Base-by-base conservation (phyloP, 202 grass and related monocot species). In the Miscanthus sacchariflorus region DNA sequence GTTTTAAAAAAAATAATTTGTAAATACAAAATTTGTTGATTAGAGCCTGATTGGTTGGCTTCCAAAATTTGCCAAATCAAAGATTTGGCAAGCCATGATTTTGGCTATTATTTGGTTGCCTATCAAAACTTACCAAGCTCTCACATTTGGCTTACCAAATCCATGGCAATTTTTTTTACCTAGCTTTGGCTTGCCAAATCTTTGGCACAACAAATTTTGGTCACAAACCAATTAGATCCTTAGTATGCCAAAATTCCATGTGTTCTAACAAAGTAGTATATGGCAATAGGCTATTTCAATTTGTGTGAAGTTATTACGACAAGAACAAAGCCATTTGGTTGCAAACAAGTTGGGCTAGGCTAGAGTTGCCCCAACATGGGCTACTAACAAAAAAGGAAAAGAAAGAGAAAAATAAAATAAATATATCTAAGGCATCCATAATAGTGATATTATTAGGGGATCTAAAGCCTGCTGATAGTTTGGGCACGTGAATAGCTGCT, bases 1-100 rank as follows among this genome's bases (percentile, higher is more conserved):
- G 21, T 72, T 70, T 89, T 30, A 6, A 64, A 72, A 49, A 33
- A 33, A 33, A n/a, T 17, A 50, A 52, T 52, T 45, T 35, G 27
- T 23, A 83, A 88, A 36, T 43, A 70, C 58, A 78, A 79, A 69
- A 84, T 80, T 18, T 54, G 12, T 42, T 89, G 68, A 49, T 83
- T 43, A 81, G 30, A 33, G 30, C 30, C 30, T 33, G 30, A 33
- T 33, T 33, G 30, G 30, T 33, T 33, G 30, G 30, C 30, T 33
- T 33, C 30, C 30, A 33, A 33, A 33, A 33, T 33, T 33, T 33
- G 30, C 30, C 30, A 33, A 33, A 33, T 33, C 30, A 33, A 33
- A 33, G 30, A 33, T 33, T 33, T 33, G 30, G 30, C 30, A 33
- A 33, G 30, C 30, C 30, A 33, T 33, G 30, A 33, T 33, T 33